These are phyloP conservation scores for Penicillium pulvis DNA, from an alignment of 495 filamentous ascomycete species.

Conservation along the genomic window DNA sequence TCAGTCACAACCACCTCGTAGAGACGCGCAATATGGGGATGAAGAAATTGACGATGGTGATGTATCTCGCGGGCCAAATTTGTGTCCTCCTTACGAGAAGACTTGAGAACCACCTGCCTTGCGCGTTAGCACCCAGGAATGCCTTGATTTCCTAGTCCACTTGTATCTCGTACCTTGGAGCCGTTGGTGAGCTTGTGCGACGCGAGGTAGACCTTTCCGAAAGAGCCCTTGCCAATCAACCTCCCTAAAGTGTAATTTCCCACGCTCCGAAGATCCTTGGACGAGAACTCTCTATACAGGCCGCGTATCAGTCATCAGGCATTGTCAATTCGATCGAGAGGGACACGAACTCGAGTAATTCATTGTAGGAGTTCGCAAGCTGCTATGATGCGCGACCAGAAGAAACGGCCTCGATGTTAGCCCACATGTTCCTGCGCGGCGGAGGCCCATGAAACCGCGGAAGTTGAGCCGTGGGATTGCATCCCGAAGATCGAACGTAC, in stretches of 20 bases:
- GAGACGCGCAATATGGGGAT: slow-evolving; percentile 93
- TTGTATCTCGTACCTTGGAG: slow-evolving; percentile 74
- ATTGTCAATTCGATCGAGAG: not conserved
- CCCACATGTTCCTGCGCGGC: slow-evolving; percentile 8
- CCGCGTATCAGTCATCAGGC: slow-evolving; percentile 15
- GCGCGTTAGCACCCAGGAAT: slow-evolving; percentile 8
- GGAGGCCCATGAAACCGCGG: not conserved
- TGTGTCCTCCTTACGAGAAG: slow-evolving; percentile 90
- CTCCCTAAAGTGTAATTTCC: slow-evolving; percentile 92
- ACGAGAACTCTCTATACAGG: slow-evolving; percentile 81
- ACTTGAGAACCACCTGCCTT: slow-evolving; percentile 90
- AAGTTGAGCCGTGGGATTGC: not conserved
- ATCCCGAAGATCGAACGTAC: slow-evolving; percentile 45
- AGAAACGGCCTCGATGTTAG: slow-evolving; percentile 24
- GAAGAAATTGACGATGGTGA: slow-evolving; percentile 95
- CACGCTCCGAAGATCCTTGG: slow-evolving; percentile 84
- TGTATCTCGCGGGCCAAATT: slow-evolving; percentile 98
- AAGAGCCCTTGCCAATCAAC: slow-evolving; percentile 94
- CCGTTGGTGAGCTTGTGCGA: slow-evolving; percentile 98
- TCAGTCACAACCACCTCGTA: slow-evolving; percentile 99
- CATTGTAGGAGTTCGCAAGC: slow-evolving; percentile 96
- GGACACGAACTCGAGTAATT: slow-evolving; percentile 81
- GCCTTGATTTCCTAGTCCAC: not conserved
- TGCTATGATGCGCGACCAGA: slow-evolving; percentile 38
- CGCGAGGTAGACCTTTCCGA: slow-evolving; percentile 97